Evolutionary conservation across 2,329 filamentous ascomycete genomes (phyloP), one percentile per base, ranked within the genome.

Genomic region (Aspergillus luchuensis): DNA sequence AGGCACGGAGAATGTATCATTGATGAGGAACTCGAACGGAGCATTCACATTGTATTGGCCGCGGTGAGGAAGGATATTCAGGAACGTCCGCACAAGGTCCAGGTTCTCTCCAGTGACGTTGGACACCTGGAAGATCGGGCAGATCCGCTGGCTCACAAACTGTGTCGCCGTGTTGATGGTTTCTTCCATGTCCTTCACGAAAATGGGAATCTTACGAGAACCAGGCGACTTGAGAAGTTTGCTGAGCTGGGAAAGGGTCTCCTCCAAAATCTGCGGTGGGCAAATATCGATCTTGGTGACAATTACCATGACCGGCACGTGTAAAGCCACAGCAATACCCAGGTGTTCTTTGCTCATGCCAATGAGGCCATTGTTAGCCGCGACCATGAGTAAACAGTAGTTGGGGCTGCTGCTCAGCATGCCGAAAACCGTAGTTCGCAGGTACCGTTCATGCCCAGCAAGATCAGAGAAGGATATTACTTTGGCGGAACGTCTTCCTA

Each of bases 281-380:
- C 95, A 98, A 58, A 98, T 98, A 74, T 98, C 95, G 66, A 98
- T 97, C 81, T 98, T 99, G 76, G 94, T 99, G 64, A 98, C 88
- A 66, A 97, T 89, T 3, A 98, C 93, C 91, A 99, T 96, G 68
- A 99, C 92, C 0, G 95, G 95, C 10, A 99, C 94, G 71, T 98
- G 98, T 55, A 99, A 82, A 0, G 95, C 93, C 33, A 98, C 81
- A 0, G 95, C 94, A 65, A 99, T 97, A 15, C 95, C 95, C 4
- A 99, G 81, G 76, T 99, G 95, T 80, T 99, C 95, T 82, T 96
- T 96, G 78, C 91, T 96, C 95, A 98, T 99, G 19, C 95, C 95
- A 50, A 98, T 91, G 49, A 99, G 82, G 3, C 95, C 95, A 72
- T 99, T 98, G 71, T 99, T 99, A 17, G 95, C 95, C 11, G 95